Evolutionary conservation across 345 rosid species (phyloP), one percentile per base, ranked within the genome.

Genomic region (Eucalyptus sp.): DNA sequence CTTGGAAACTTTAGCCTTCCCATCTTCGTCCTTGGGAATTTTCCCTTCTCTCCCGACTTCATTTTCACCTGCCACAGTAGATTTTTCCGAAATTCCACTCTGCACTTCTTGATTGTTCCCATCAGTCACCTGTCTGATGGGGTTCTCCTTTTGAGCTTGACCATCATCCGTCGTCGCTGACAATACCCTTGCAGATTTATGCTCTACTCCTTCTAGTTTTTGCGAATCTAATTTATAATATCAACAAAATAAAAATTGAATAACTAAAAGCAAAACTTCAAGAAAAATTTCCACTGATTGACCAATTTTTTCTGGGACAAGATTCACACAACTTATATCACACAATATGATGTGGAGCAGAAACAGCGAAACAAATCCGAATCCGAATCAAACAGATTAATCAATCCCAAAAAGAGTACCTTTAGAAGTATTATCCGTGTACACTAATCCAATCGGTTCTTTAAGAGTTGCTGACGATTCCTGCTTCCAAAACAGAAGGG

Each of bases 121-220:
- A 88, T 91, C 92, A 58, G 95, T 95, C 86, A 96, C 94, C 94
- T 89, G 94, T 87, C 89, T 92, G 92, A 98, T 95, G 92, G 93
- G 87, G 91, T 91, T 88, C 37, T 89, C 92, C 31, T 89, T 62
- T 84, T 89, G 91, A 84, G 96, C 92, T 83, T 91, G 95, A 88
- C 83, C 88, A 33, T 92, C 94, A 25, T 93, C 94, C 68, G 86
- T 86, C 16, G 99, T 90, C 27, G 99, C 91, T 6, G 96, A 96
- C 88, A 98, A 94, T 68, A 95, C 96, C 87, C 99, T 93, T 66
- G 98, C 92, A 91, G 95, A 94, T 86, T 93, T 91, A 89, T 95
- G 98, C 91, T 97, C 98, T 89, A 90, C 89, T 5, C 90, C 50
- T 48, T 91, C 97, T 88, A 89, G 31, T n/a, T 89, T 76, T 44